These are phyloP conservation scores for Poteriospumella lacustris DNA, from an alignment of 108 stramenopile species.

Conservation along the genomic window DNA sequence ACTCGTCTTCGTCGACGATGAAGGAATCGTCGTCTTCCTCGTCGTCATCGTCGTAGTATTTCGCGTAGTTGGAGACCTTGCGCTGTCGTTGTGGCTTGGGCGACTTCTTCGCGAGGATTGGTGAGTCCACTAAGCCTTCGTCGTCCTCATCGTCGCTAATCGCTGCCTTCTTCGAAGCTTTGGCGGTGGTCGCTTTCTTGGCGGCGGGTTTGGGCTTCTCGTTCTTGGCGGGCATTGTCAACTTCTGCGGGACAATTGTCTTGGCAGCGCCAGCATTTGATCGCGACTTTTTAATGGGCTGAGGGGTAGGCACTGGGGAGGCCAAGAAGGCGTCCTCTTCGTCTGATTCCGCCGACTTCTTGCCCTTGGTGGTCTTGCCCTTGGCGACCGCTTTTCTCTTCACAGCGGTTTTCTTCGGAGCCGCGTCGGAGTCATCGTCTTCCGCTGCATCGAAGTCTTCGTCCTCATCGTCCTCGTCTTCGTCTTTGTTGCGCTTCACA, in stretches of 20 bases:
- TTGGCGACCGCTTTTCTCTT: conserved; percentile 36
- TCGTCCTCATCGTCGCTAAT: conserved; percentile 9
- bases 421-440: conserved; percentile 27
- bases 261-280: not conserved
- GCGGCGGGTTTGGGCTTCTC: conserved; percentile 26
- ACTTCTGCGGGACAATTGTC: not conserved
- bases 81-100: not conserved
- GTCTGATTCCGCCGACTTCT: conserved; percentile 37
- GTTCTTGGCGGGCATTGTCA: conserved; percentile 39
- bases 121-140: not conserved
- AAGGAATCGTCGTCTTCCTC: conserved; percentile 23
- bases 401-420: conserved; percentile 39
- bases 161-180: too few species aligned
- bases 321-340: conserved; percentile 23
- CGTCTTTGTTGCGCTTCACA: too few species aligned
- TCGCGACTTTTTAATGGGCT: too few species aligned
- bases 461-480: too few species aligned
- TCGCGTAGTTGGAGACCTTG: conserved; percentile 1
- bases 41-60: not conserved
- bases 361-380: conserved; percentile 32
- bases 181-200: not conserved
- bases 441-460: too few species aligned
- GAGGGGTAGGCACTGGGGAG: too few species aligned
- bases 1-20: conserved; percentile 29
- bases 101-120: conserved; percentile 1